Evolutionary conservation across 768 basidiomycete species (phyloP), one percentile per base, ranked within the genome.

Genomic region (Rhizopogon vinicolor): DNA sequence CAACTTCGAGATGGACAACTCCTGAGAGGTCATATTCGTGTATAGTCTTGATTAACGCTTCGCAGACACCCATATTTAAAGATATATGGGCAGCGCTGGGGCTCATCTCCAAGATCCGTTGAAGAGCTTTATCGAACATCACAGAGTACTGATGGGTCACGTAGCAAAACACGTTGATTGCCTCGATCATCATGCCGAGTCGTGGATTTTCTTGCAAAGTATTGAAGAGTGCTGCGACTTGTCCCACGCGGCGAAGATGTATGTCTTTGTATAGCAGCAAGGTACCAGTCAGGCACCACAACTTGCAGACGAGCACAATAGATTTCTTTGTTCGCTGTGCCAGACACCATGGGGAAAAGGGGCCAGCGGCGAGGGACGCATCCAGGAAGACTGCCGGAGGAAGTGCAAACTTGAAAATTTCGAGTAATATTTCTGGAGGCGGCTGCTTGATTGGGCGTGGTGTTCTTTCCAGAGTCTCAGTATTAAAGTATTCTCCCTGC

Each of bases 241-340:
- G 65, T 25, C 55, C 60, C 16, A 61, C 45, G 6, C 57, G 59
- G 10, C 59, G 65, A 39, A 73, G 57, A 39, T 54, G 58, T 14
- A 72, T 51, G 16, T 65, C 57, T 44, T 65, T 56, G 50, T 71
- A 73, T 4, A 72, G 58, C 35, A 66, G 39, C 13, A 57, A 41
- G 37, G 68, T 55, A 7, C 62, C 67, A 18, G 62, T 52, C 28
- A 50, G n/a, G 48, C 68, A 55, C 68, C 69, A 72, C 2, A 42
- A 35, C 28, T 60, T 64, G 57, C 65, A 73, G 13, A 72, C 70
- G 10, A 57, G 33, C 12, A 60, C 18, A 13, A 69, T 18, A 6
- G 60, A 12, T 31, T 56, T 51, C 46, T 68, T 72, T 10, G 60
- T 62, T 12, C 39, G 53, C 22, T 63, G 33, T 2, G 65, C 60